A percentile compares a stretch with the other conserved stretches of the same genome.
These are phyloP conservation scores for Microthyrium microscopicum DNA, from an alignment of 2,329 filamentous ascomycete species.

Conservation along the genomic window DNA sequence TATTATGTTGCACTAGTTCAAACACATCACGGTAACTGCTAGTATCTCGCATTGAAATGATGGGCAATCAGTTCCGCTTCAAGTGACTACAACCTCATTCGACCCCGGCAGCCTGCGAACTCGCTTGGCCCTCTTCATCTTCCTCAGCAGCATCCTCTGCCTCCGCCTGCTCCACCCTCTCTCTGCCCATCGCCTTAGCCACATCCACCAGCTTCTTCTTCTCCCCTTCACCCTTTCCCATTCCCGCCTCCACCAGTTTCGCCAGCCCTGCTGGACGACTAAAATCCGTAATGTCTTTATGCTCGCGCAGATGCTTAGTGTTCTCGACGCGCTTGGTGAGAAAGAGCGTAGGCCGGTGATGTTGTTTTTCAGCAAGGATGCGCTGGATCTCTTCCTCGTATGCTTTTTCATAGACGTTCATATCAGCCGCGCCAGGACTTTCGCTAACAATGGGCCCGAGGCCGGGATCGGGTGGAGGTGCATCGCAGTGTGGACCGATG, in stretches of 20 bases:
- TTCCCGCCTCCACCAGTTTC: no score
- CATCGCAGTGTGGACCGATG: slow-evolving; percentile 50
- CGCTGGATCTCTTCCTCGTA: slow-evolving; percentile 68
- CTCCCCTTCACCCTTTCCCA: neutral
- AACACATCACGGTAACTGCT: no score
- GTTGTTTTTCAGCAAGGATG: slow-evolving; percentile 37
- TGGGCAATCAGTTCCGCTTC: no score
- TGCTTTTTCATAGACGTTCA: slow-evolving; percentile 75
- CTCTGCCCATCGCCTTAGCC: neutral
- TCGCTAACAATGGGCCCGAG: slow-evolving; percentile 49
- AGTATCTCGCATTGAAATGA: no score
- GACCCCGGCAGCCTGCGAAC: neutral
- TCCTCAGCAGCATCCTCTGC: neutral
- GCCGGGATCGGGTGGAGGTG: slow-evolving; percentile 20
- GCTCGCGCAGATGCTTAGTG: slow-evolving; percentile 19
- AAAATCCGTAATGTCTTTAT: slow-evolving; percentile 10
- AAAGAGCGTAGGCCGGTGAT: slow-evolving; percentile 37
- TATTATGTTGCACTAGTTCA: no score
- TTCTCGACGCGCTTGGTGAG: slow-evolving; percentile 33
- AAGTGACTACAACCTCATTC: neutral
- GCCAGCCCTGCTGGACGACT: neutral
- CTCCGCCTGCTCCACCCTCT: neutral
- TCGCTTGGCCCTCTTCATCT: neutral
- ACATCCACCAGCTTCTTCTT: slow-evolving; percentile 3
- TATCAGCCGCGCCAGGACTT: slow-evolving; percentile 69